Conservation (phyloP, 371 early-diverging fungal genomes). For the Mortierella sp. region DNA sequence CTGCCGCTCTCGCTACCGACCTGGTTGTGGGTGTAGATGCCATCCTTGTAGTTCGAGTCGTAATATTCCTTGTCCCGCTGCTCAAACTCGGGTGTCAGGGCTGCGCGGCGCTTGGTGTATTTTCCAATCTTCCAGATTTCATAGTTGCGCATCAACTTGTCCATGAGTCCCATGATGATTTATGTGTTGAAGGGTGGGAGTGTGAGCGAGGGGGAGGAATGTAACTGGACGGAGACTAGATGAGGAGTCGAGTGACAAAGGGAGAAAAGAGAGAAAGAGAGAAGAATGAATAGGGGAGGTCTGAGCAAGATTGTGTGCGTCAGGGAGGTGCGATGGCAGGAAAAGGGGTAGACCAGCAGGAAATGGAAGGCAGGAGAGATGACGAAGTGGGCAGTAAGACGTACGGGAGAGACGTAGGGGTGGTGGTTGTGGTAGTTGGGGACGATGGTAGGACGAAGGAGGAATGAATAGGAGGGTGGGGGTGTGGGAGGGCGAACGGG, state of each 20-base stretch:
- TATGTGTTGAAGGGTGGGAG: not conserved
- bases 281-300: conserved; percentile 8
- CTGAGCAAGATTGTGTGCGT: no score
- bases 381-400: not conserved
- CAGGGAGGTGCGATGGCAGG: no score
- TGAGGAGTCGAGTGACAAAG: not conserved
- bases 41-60: conserved; percentile 69
- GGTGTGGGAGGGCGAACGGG: not conserved
- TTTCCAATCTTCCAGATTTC: conserved; percentile 78
- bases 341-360: no score
- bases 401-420: conserved; percentile 6
- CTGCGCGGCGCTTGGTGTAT: conserved; percentile 72
- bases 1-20: conserved; percentile 21
- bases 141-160: conserved; percentile 69
- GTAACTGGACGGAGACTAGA: not conserved
- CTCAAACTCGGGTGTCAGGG: conserved; percentile 73
- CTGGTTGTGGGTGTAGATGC: conserved; percentile 65
- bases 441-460: not conserved
- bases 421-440: not conserved
- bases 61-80: conserved; percentile 72
- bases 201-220: not conserved
- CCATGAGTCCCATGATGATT: conserved; percentile 67
- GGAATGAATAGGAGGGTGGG: not conserved
- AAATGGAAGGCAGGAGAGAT: not conserved
- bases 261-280: conserved; percentile 5